A percentile compares a stretch with the other conserved stretches of the same genome.
Conservation (phyloP, 1,139 yeast species). For the Geotrichum histeridarum region DNA sequence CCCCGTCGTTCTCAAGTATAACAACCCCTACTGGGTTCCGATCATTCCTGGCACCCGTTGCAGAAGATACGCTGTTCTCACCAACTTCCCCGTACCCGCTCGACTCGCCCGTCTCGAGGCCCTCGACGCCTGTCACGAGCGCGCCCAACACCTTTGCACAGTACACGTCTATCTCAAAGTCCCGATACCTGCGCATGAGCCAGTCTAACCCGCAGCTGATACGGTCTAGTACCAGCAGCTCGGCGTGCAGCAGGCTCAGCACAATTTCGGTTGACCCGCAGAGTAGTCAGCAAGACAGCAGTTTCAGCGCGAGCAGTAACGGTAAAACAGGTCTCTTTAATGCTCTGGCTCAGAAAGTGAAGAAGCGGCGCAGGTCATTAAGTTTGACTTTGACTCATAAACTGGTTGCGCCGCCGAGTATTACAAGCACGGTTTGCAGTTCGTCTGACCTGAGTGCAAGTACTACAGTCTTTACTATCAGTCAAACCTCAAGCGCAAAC, state of each 20-base stretch:
- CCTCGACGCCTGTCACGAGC: not conserved
- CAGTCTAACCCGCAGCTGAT: not conserved
- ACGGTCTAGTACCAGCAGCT: not conserved
- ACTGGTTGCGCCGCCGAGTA: too few species aligned
- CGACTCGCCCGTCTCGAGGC: too few species aligned
- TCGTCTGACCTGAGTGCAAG: too few species aligned
- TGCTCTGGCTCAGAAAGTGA: too few species aligned
- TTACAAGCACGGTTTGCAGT: too few species aligned
- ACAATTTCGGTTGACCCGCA: not conserved
- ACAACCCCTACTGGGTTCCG: too few species aligned
- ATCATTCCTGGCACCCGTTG: too few species aligned
- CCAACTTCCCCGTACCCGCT: not conserved
- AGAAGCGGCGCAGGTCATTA: too few species aligned
- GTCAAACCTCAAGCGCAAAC: too few species aligned
- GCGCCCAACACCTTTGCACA: not conserved
- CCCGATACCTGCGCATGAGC: not conserved
- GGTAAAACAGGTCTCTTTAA: not conserved
- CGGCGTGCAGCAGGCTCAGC: not conserved
- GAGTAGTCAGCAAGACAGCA: not conserved
- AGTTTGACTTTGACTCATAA: too few species aligned
- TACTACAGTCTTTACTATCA: too few species aligned
- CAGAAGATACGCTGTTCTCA: too few species aligned
- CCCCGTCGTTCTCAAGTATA: not conserved
- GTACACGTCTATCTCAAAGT: not conserved
- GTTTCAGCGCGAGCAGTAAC: not conserved